phyloP scores from a whole-genome alignment of 2,329 filamentous ascomycete species.

The Curvularia verruculosa region DNA sequence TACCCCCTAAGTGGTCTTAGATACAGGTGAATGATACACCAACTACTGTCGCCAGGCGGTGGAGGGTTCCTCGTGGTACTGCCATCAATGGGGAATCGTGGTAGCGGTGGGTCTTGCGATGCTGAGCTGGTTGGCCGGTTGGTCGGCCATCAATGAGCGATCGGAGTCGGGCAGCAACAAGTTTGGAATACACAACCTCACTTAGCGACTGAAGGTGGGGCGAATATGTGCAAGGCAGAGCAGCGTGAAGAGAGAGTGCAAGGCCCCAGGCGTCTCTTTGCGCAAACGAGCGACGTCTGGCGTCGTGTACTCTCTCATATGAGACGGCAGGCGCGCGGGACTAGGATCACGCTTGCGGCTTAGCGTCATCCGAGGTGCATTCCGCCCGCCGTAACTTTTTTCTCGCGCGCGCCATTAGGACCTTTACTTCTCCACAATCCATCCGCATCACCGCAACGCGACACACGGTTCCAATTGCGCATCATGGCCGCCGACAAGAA shows the following conservation, averaged over 20 bases:
- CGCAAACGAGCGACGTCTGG: conserved; percentile 25
- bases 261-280: conserved; percentile 17
- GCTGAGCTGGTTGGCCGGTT: conserved; percentile 14
- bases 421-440: conserved; percentile 10
- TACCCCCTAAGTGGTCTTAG: background rate
- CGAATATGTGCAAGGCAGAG: conserved; percentile 9
- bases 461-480: conserved; percentile 13
- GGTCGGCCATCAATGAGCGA: conserved; percentile 11
- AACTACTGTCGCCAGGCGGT: conserved; percentile 22
- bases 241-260: conserved; percentile 13
- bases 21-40: conserved; percentile 1
- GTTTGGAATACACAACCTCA: background rate
- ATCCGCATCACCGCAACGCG: background rate
- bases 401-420: conserved; percentile 14
- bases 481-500: conserved; percentile 39
- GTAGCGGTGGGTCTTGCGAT: conserved; percentile 21
- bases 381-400: conserved; percentile 33
- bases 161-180: conserved; percentile 8
- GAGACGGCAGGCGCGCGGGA: conserved; percentile 27
- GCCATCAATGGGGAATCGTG: conserved; percentile 31
- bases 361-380: conserved; percentile 25
- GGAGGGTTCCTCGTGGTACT: conserved; percentile 19
- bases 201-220: background rate
- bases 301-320: conserved; percentile 26
- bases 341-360: conserved; percentile 16